A percentile compares a stretch with the other conserved stretches of the same genome.
These are phyloP conservation scores for Scenedesmus sp. DNA, from an alignment of 163 green algal species.

Conservation along the genomic window DNA sequence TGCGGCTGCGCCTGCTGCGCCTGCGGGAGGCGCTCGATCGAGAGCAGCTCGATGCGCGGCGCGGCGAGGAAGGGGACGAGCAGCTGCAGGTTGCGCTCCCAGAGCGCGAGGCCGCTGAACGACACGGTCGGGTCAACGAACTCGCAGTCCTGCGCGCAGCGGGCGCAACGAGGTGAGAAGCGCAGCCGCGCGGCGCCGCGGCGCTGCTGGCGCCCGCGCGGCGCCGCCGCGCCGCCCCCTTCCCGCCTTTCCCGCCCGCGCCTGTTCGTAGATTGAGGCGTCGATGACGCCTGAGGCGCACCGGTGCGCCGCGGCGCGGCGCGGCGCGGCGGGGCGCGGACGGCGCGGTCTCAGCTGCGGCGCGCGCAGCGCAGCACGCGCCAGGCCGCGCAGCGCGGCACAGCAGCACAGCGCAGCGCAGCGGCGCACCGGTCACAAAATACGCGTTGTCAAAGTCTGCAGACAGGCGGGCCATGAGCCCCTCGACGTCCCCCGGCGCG, in stretches of 20 bases:
- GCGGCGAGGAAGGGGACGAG: slow-evolving; percentile 58
- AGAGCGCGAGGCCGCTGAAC: slow-evolving; percentile 61
- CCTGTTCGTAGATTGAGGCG: slow-evolving; percentile 51
- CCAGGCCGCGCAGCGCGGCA: not conserved
- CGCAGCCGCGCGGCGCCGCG: no score
- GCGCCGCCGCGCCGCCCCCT: not conserved
- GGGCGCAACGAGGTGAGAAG: no score
- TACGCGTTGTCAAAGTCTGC: slow-evolving; percentile 49
- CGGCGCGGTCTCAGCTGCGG: not conserved
- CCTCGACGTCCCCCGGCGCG: slow-evolving; percentile 41
- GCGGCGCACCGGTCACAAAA: slow-evolving; percentile 47
- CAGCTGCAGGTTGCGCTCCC: slow-evolving; percentile 66
- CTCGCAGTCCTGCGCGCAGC: slow-evolving; percentile 50
- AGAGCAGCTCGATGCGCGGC: slow-evolving; percentile 41
- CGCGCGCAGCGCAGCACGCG: not conserved
- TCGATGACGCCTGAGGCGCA: slow-evolving; percentile 45
- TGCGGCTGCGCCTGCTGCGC: not conserved
- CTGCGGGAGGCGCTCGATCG: slow-evolving; percentile 29
- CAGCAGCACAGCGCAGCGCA: not conserved
- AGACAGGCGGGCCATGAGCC: slow-evolving; percentile 40
- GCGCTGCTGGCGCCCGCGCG: not conserved
- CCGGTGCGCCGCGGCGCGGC: no score
- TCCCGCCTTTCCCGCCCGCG: not conserved
- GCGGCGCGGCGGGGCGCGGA: no score
- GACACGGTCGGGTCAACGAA: slow-evolving; percentile 64